Percentiles rank a stretch among this genome's conserved stretches.
These are phyloP conservation scores for Thermomucor indicae-seudaticae DNA, from an alignment of 371 early-diverging fungal genomes.

Conservation along the genomic window DNA sequence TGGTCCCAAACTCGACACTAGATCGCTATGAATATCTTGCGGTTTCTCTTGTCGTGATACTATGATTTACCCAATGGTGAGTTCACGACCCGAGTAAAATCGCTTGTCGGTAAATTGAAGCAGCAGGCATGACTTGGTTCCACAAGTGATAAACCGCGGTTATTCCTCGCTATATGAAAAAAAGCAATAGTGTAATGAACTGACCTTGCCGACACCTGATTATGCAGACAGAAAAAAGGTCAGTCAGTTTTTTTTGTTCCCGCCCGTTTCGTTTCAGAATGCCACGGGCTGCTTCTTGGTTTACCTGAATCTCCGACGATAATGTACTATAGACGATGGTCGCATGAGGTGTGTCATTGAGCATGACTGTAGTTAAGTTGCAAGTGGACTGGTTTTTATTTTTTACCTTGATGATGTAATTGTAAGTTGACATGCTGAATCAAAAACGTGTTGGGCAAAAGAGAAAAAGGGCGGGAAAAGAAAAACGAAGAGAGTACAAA, in stretches of 20 bases:
- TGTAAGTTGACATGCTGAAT: constrained; percentile 22
- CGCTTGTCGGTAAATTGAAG: constrained; percentile 83
- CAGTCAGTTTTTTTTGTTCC: neutral
- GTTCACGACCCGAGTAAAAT: constrained; percentile 77
- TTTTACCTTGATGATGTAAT: constrained; percentile 43
- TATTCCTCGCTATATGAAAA: neutral
- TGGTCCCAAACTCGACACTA: constrained; percentile 82
- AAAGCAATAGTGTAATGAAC: neutral
- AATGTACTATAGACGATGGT: constrained; percentile 25
- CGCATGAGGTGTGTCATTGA: neutral
- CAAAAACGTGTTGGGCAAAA: neutral
- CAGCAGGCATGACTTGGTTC: constrained; percentile 71
- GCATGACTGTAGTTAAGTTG: neutral
- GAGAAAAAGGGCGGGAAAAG: too few relatives aligned
- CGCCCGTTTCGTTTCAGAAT: neutral
- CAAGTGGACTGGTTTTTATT: too few relatives aligned
- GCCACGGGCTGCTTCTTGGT: too few relatives aligned
- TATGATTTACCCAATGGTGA: constrained; percentile 72
- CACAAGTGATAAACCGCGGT: neutral
- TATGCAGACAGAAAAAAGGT: neutral
- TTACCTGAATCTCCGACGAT: constrained; percentile 47
- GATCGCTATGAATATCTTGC: neutral
- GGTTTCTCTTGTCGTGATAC: neutral
- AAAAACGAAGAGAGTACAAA: too few relatives aligned
- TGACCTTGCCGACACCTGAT: constrained; percentile 21